Evolutionary conservation across 2,329 filamentous ascomycete species (phyloP).

Genomic region (Dactylellina haptotyla): DNA sequence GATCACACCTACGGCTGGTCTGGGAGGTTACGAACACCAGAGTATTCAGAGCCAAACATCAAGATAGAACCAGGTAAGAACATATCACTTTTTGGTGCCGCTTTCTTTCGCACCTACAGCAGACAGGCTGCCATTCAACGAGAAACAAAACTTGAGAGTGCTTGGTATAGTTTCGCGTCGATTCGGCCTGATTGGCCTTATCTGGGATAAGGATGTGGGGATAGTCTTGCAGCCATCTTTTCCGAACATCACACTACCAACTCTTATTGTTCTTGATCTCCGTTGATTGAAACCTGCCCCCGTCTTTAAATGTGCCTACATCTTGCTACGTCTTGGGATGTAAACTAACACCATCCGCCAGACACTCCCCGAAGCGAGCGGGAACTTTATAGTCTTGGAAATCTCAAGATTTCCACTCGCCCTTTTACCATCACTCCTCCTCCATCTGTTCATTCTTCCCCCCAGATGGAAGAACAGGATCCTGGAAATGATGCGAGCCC

Average conservation of each 20-base stretch:
- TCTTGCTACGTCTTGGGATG: not conserved
- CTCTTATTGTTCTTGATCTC: not conserved
- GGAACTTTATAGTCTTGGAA: slow-evolving; percentile 42
- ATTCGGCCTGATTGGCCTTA: slow-evolving; percentile 7
- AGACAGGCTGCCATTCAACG: not conserved
- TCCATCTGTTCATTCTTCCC: slow-evolving; percentile 51
- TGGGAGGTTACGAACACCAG: slow-evolving; percentile 48
- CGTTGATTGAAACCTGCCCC: not conserved
- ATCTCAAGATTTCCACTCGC: slow-evolving; percentile 50
- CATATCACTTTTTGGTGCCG: not conserved
- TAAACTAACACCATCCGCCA: slow-evolving; percentile 20
- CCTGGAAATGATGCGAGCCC: slow-evolving; percentile 48
- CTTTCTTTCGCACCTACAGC: not conserved
- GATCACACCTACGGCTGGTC: slow-evolving; percentile 38
- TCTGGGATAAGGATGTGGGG: slow-evolving; percentile 14
- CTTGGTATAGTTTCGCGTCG: not conserved
- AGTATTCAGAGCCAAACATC: slow-evolving; percentile 38
- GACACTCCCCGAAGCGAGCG: slow-evolving; percentile 53
- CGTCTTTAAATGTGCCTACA: slow-evolving; percentile 1
- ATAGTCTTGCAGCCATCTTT: slow-evolving; percentile 8
- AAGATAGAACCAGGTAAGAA: slow-evolving; percentile 52
- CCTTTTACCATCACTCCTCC: slow-evolving; percentile 52
- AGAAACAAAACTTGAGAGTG: not conserved
- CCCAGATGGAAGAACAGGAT: slow-evolving; percentile 54
- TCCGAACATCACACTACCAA: too few species aligned